Base-by-base conservation (phyloP, 805 yeast species). In the Candida boleticola region DNA sequence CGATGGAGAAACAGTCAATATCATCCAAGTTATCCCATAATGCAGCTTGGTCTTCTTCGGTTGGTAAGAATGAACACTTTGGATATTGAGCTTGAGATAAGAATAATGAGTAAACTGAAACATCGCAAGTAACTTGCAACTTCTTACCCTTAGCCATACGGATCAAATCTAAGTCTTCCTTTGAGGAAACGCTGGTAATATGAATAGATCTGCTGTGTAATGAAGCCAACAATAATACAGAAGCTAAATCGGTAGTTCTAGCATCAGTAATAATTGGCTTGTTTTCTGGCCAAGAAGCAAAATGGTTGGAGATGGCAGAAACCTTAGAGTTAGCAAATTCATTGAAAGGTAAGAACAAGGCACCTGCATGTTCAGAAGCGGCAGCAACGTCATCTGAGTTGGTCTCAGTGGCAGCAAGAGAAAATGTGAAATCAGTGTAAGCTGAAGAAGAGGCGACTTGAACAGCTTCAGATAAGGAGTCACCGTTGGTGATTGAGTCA, bases 201-300 rank as follows among this genome's bases (percentile, higher is more conserved):
- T 92, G 98, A 50, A 92, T 84, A 31, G 89, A 73, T 57, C 95
- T 79, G 67, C 72, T 77, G 73, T 87, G 89, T 60, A 92, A 76
- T 21, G 96, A 85, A 34, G 97, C 96, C 66, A 92, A 73, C 57
- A 92, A 76, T 61, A 92, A 71, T 35, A 90, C 84, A 3, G 96
- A 86, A n/a, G 98, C 98, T 57, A 92, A 74, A 57, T 89, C 92
- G 30, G 97, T 86, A 20, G 92, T 83, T 61, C 80, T 82, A 38
- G 98, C 97, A 66, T 92, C 97, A 32, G 97, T 89, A 49, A 90
- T 76, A 46, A 92, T 84, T 45, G 93, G 92, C 70, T 89, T 89
- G 55, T 66, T 66, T 39, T 75, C 73, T 40, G 96, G 96, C 97
- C 97, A 90, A 27, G 79, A 69, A 48, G 83, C 80, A 55, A 89